Conservation (phyloP, 306 rosid species). For the Cajanus cajan region DNA sequence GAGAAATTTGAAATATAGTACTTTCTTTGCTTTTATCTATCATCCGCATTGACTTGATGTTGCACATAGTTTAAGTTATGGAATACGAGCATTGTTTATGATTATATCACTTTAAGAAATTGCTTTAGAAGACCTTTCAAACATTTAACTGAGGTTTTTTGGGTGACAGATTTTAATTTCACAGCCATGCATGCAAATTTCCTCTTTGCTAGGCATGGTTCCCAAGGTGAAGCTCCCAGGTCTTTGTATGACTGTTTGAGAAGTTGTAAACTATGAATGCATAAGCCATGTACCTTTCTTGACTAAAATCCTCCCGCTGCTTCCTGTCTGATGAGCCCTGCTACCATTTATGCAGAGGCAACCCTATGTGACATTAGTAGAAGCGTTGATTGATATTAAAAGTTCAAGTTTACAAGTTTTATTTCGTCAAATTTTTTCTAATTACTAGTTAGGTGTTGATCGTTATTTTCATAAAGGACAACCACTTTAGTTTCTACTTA, state of each 20-base stretch:
- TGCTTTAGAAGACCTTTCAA: neutral
- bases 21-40: conserved; percentile 16
- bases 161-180: neutral
- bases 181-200: neutral
- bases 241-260: too few species aligned
- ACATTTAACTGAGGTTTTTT: neutral
- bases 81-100: neutral
- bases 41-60: conserved; percentile 13
- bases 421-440: neutral
- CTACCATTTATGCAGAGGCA: neutral
- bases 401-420: neutral
- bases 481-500: neutral
- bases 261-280: neutral
- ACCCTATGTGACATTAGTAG: neutral
- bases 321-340: neutral
- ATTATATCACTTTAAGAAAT: neutral
- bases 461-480: neutral
- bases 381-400: neutral
- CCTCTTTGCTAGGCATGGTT: neutral
- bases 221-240: neutral
- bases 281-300: neutral
- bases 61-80: neutral
- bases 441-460: neutral
- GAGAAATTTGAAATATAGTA: conserved; percentile 21
- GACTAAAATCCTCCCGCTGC: neutral